phyloP scores from a whole-genome alignment of 768 basidiomycete species.

The Crepidotus variabilis region DNA sequence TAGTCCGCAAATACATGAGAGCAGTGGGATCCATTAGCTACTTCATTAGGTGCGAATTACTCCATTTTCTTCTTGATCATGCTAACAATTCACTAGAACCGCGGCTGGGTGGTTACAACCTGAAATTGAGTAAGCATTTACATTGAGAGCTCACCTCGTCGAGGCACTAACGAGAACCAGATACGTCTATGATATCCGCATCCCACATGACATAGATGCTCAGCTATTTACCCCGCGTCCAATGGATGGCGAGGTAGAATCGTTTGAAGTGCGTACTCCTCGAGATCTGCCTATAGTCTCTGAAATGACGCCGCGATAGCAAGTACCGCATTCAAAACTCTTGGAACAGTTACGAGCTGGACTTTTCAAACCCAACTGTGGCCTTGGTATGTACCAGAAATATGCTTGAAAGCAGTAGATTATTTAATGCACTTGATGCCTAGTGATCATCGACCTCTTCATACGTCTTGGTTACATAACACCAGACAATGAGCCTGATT shows the following conservation, averaged over 20 bases:
- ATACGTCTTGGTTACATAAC: conserved; percentile 84
- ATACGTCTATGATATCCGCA: conserved; percentile 79
- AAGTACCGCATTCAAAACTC: conserved; percentile 62
- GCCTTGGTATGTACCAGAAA: conserved; percentile 46
- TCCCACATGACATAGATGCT: conserved; percentile 51
- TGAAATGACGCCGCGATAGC: conserved; percentile 33
- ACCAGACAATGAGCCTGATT: conserved; percentile 84
- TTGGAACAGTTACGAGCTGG: conserved; percentile 59
- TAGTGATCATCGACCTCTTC: conserved; percentile 87
- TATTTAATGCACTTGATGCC: background rate
- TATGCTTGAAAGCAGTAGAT: too few species aligned
- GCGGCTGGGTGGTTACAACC: conserved; percentile 78
- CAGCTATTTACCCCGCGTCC: conserved; percentile 63
- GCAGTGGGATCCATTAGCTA: conserved; percentile 75
- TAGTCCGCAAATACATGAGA: conserved; percentile 57
- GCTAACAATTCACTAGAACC: conserved; percentile 2
- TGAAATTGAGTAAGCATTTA: conserved; percentile 65
- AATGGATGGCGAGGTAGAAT: conserved; percentile 91
- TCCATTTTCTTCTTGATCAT: background rate
- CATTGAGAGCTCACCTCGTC: background rate
- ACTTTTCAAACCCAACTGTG: conserved; percentile 93
- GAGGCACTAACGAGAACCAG: conserved; percentile 29
- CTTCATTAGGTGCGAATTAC: conserved; percentile 57
- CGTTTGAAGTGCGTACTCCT: conserved; percentile 62
- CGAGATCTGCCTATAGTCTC: background rate